These are phyloP conservation scores for Avena sativa DNA, from an alignment of 176 grass and related monocot species.

Conservation along the genomic window DNA sequence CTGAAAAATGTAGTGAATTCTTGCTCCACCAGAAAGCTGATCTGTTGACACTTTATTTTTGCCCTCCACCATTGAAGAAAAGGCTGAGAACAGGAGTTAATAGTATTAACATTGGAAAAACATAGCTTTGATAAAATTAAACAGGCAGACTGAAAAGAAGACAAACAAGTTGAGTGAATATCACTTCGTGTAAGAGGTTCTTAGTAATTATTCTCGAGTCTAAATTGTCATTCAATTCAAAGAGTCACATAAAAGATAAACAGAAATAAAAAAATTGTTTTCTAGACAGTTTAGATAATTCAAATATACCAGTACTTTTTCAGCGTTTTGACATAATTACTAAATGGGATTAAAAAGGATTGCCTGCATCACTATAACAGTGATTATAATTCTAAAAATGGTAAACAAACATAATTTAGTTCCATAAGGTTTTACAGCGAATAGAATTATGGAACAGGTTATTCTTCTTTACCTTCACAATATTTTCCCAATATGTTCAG, in stretches of 20 bases:
- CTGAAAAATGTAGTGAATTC: slow-evolving; percentile 97
- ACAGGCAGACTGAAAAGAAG: neutral
- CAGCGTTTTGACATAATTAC: slow-evolving; percentile 13
- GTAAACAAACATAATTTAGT: slow-evolving; percentile 9
- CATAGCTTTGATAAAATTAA: slow-evolving; percentile 32
- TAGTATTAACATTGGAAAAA: slow-evolving; percentile 41
- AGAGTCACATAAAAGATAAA: slow-evolving; percentile 2
- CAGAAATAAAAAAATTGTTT: slow-evolving; percentile 34
- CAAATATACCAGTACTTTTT: slow-evolving; percentile 4
- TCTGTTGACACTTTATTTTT: slow-evolving; percentile 85
- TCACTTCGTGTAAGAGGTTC: neutral
- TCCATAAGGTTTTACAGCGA: slow-evolving; percentile 23
- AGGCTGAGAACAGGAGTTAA: slow-evolving; percentile 59
- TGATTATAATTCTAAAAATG: neutral
- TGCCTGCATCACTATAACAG: neutral
- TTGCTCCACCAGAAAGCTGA: slow-evolving; percentile 96
- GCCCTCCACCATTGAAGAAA: slow-evolving; percentile 94
- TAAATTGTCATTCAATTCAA: slow-evolving; percentile 9
- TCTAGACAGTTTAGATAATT: slow-evolving; percentile 12
- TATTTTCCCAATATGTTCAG: slow-evolving; percentile 94
- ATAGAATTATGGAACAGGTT: neutral
- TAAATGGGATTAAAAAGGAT: slow-evolving; percentile 4
- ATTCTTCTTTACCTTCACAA: slow-evolving; percentile 81
- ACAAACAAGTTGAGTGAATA: slow-evolving; percentile 11
- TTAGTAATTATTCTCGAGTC: slow-evolving; percentile 23